Conservation (phyloP, 306 rosid genomes). For the Sicyos baderoa region DNA sequence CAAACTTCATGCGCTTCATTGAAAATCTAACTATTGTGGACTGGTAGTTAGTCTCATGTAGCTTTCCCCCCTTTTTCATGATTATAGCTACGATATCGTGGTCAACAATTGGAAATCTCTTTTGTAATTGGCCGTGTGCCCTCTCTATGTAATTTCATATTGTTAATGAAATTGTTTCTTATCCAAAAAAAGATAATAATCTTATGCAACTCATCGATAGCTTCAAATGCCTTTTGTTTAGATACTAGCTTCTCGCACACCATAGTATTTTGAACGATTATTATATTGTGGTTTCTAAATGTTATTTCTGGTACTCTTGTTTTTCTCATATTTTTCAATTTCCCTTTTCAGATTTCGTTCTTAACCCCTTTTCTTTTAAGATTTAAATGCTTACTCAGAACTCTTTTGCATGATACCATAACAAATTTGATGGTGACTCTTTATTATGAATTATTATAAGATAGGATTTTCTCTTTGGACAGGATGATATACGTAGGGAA, state of each 20-base stretch:
- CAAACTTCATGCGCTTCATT: too few species aligned
- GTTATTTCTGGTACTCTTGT: background rate
- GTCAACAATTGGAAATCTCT: too few species aligned
- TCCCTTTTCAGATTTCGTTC: background rate
- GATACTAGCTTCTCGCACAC: background rate
- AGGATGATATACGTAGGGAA: constrained; percentile 77
- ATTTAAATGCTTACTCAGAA: background rate
- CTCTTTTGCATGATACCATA: background rate
- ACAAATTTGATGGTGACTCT: background rate
- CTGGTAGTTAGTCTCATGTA: too few species aligned
- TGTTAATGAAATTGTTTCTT: too few species aligned
- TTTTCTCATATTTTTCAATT: background rate
- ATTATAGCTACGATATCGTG: too few species aligned
- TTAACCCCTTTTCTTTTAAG: background rate
- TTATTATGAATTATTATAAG: background rate
- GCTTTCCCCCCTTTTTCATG: too few species aligned
- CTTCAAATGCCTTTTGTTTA: background rate
- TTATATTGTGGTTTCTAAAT: background rate
- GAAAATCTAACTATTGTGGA: too few species aligned
- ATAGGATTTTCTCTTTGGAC: constrained; percentile 13
- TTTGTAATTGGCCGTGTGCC: too few species aligned
- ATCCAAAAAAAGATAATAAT: too few species aligned
- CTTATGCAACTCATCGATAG: background rate
- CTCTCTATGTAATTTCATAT: too few species aligned
- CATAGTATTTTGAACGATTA: background rate